Evolutionary conservation across 2,329 filamentous ascomycete species (phyloP).

Genomic region (Sporothrix inflata): DNA sequence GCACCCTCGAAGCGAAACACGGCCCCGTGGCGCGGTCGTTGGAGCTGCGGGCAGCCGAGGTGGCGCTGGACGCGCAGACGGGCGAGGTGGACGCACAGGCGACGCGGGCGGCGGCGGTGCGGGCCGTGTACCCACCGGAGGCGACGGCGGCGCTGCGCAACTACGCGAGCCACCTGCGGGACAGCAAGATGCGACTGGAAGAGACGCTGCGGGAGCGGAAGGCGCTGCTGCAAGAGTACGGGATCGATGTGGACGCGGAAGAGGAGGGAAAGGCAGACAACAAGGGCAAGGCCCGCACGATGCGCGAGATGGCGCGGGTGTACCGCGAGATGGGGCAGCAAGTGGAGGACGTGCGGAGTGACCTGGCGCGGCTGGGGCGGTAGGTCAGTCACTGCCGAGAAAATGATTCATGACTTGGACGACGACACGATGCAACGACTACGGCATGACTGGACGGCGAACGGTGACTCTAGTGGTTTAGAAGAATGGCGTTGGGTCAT

Average conservation of each 20-base stretch:
- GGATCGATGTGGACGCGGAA: conserved; percentile 48
- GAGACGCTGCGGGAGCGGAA: conserved; percentile 49
- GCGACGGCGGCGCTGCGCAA: conserved; percentile 48
- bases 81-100: conserved; percentile 44
- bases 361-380: conserved; percentile 45
- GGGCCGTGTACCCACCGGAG: conserved; percentile 52
- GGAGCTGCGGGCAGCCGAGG: conserved; percentile 54
- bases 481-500: conserved; percentile 18
- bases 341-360: conserved; percentile 53
- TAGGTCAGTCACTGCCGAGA: too few species aligned
- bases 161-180: conserved; percentile 54
- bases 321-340: conserved; percentile 55
- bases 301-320: conserved; percentile 58
- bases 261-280: conserved; percentile 40
- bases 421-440: background rate
- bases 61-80: conserved; percentile 50
- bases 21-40: conserved; percentile 55
- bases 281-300: conserved; percentile 49
- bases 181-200: conserved; percentile 50
- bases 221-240: conserved; percentile 54
- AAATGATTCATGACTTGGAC: background rate
- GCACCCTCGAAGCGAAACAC: conserved; percentile 59
- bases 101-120: conserved; percentile 43
- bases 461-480: background rate
- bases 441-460: background rate